These are phyloP conservation scores for Boletellus ananiceps DNA, from an alignment of 768 basidiomycete species.

Conservation along the genomic window DNA sequence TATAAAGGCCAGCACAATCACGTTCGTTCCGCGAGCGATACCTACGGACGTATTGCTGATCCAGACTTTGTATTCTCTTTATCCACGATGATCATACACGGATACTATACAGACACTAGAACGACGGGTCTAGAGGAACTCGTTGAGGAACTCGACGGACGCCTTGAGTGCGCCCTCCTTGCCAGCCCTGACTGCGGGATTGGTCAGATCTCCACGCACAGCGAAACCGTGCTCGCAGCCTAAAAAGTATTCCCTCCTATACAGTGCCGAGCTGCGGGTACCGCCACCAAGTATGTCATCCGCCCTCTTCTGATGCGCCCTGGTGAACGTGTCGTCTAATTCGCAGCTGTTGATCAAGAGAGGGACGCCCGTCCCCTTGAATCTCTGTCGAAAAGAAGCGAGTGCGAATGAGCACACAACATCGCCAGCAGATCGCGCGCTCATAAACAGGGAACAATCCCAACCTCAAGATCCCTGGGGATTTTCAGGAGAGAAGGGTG, in stretches of 20 bases:
- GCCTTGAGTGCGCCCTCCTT: slow-evolving; percentile 42
- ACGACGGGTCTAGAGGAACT: too few species aligned
- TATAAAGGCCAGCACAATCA: too few species aligned
- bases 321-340: slow-evolving; percentile 46
- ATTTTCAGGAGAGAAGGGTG: slow-evolving; percentile 62
- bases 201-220: slow-evolving; percentile 29
- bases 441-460: too few species aligned
- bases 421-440: too few species aligned
- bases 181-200: too few species aligned
- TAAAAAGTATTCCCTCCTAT: slow-evolving; percentile 44
- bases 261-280: slow-evolving; percentile 46
- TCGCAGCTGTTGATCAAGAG: slow-evolving; percentile 53
- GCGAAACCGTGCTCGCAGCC: slow-evolving; percentile 53
- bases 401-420: too few species aligned
- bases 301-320: slow-evolving; percentile 38
- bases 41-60: too few species aligned
- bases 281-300: slow-evolving; percentile 45
- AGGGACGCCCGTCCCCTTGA: slow-evolving; percentile 46
- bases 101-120: too few species aligned
- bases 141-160: too few species aligned
- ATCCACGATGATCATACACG: too few species aligned
- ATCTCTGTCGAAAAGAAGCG: slow-evolving; percentile 39
- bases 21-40: too few species aligned
- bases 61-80: too few species aligned
- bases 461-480: slow-evolving; percentile 51